A percentile compares a stretch with the other conserved stretches of the same genome.
Conservation (phyloP, 257 asterid species). For the Solanum acaule region DNA sequence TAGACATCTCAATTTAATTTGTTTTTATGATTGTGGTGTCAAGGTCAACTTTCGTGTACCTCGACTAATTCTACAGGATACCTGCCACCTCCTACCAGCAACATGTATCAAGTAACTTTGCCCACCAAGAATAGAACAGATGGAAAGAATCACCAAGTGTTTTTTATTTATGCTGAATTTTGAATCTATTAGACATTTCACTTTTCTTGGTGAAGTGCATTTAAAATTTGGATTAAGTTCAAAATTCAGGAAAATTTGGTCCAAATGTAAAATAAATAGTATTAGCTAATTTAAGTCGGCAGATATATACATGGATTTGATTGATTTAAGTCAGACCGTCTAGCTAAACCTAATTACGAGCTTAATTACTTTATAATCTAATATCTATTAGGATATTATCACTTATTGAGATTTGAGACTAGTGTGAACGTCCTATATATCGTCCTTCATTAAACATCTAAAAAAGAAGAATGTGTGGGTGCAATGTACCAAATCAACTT, state of each 20-base stretch:
- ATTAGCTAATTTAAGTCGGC: background rate
- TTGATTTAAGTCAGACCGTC: background rate
- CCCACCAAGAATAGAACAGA: too few relatives aligned
- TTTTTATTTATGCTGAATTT: background rate
- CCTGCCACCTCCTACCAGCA: fast-evolving
- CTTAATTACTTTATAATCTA: background rate
- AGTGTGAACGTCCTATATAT: background rate
- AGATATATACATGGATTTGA: background rate
- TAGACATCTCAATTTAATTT: background rate
- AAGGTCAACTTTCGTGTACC: background rate
- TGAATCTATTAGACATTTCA: background rate
- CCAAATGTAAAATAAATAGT: background rate
- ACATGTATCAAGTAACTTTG: too few relatives aligned
- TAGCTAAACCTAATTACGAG: background rate
- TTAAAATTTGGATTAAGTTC: background rate
- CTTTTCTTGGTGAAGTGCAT: background rate
- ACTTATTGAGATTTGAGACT: background rate
- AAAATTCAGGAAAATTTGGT: background rate
- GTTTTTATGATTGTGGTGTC: background rate
- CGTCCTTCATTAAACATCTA: background rate
- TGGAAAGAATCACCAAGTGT: too few relatives aligned
- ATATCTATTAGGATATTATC: background rate
- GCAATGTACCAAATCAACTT: background rate
- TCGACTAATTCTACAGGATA: too few relatives aligned
- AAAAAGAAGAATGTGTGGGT: background rate